These are phyloP conservation scores for Cadophora sp. DNA, from an alignment of 2,329 filamentous ascomycete species.

Conservation along the genomic window DNA sequence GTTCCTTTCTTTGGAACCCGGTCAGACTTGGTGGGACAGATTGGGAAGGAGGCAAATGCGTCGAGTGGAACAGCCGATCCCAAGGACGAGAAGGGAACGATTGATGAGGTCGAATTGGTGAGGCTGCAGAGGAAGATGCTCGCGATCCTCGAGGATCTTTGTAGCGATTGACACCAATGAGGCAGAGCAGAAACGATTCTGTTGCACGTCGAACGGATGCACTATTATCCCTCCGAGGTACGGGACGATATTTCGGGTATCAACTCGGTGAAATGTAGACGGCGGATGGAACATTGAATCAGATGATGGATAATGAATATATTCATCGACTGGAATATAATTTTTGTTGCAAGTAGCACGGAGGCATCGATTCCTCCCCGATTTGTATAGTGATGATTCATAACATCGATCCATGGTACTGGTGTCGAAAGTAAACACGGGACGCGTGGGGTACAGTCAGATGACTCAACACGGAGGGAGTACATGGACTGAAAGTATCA, in stretches of 20 bases:
- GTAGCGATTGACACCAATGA: slow-evolving; percentile 42
- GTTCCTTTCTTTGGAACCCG: slow-evolving; percentile 67
- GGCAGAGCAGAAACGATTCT: slow-evolving; percentile 11
- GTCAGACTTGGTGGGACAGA: slow-evolving; percentile 50
- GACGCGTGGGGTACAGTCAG: slow-evolving; percentile 8
- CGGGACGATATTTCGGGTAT: slow-evolving; percentile 4
- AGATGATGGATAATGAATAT: slow-evolving; percentile 4
- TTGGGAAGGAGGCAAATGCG: slow-evolving; percentile 38
- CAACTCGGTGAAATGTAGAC: background rate
- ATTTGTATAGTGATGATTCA: slow-evolving; percentile 7
- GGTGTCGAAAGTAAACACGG: slow-evolving; percentile 5
- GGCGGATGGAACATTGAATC: background rate
- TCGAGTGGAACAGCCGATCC: slow-evolving; percentile 24
- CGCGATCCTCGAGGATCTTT: slow-evolving; percentile 58
- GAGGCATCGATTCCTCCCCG: slow-evolving; percentile 24
- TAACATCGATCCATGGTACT: slow-evolving; percentile 6
- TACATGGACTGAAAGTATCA: slow-evolving; percentile 5
- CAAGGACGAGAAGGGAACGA: slow-evolving; percentile 38
- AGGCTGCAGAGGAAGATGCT: slow-evolving; percentile 56
- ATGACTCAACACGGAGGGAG: slow-evolving; percentile 13
- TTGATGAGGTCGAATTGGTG: slow-evolving; percentile 51
- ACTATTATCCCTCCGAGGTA: slow-evolving; percentile 1
- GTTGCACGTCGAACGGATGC: slow-evolving; percentile 34
- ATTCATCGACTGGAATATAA: background rate
- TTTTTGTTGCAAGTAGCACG: slow-evolving; percentile 19